Percentiles rank a stretch among this genome's conserved stretches.
Evolutionary conservation across 805 yeast species (phyloP).

Genomic region (Starmerella ratchasimensis): DNA sequence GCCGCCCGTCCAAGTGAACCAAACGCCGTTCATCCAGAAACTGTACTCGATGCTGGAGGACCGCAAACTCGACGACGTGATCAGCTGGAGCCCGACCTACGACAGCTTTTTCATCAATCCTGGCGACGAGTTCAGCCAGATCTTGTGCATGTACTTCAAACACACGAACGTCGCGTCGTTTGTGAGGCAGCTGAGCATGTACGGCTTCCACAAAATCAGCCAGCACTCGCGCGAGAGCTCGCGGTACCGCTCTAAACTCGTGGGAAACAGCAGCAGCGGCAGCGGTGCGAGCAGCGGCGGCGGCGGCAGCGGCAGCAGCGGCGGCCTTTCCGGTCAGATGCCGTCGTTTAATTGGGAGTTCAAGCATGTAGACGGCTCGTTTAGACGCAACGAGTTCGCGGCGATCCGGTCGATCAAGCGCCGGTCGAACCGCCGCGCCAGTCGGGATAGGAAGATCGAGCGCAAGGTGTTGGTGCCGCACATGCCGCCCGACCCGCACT

Average conservation of each 20-base stretch:
- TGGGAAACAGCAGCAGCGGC: too few species aligned
- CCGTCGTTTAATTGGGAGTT: conserved; percentile 62
- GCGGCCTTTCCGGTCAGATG: too few species aligned
- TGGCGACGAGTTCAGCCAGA: conserved; percentile 74
- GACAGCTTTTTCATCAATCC: conserved; percentile 73
- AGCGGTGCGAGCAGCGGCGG: too few species aligned
- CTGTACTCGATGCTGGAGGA: conserved; percentile 83
- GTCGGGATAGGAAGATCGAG: conserved; percentile 11
- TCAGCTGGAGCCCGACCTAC: conserved; percentile 67
- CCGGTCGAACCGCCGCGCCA: conserved; percentile 34
- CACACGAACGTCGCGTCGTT: conserved; percentile 89
- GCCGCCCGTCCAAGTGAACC: conserved; percentile 27
- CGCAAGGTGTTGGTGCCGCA: conserved; percentile 13
- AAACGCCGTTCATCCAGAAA: conserved; percentile 71
- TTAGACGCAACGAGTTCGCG: conserved; percentile 69
- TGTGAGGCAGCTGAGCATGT: conserved; percentile 91
- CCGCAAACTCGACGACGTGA: conserved; percentile 50
- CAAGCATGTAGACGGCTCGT: conserved; percentile 64
- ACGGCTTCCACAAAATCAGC: conserved; percentile 70
- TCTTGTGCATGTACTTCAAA: conserved; percentile 60
- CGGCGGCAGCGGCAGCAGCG: too few species aligned
- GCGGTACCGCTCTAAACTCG: conserved; percentile 3
- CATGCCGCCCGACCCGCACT: conserved; percentile 2
- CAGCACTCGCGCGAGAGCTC: conserved; percentile 14
- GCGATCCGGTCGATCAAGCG: conserved; percentile 64